These are phyloP conservation scores for Gillenia trifoliata DNA, from an alignment of 306 rosid species.

Conservation along the genomic window DNA sequence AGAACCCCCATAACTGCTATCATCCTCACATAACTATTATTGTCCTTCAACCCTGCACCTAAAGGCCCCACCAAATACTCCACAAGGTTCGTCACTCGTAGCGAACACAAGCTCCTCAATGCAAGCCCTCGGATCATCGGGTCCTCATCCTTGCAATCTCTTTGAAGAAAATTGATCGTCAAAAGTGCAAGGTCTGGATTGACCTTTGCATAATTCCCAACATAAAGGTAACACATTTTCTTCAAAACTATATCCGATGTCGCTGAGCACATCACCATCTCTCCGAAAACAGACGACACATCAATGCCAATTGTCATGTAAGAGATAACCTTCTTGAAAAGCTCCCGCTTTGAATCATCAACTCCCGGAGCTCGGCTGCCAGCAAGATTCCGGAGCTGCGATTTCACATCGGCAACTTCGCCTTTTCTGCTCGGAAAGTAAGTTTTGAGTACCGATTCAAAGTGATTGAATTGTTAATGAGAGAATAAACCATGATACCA, in stretches of 20 bases:
- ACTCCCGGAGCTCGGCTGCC: constrained; percentile 98
- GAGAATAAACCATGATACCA: neutral
- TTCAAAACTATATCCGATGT: constrained; percentile 87
- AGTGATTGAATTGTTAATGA: neutral
- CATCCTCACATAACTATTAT: constrained; percentile 78
- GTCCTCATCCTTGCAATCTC: constrained; percentile 97
- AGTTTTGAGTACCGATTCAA: constrained; percentile 16
- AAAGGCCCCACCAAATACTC: constrained; percentile 98
- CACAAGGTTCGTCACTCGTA: constrained; percentile 81
- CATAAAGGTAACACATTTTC: constrained; percentile 97
- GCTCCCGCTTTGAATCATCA: constrained; percentile 95
- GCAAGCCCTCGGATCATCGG: constrained; percentile 98
- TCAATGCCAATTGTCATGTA: constrained; percentile 96
- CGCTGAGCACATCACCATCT: constrained; percentile 99
- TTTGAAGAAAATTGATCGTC: constrained; percentile 96
- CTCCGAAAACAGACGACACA: constrained; percentile 86
- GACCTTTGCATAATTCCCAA: constrained; percentile 90
- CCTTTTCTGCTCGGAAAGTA: constrained; percentile 59
- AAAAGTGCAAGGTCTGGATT: constrained; percentile 95
- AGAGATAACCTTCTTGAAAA: constrained; percentile 95
- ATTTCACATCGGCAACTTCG: constrained; percentile 89
- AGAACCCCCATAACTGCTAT: constrained; percentile 90
- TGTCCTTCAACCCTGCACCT: constrained; percentile 90
- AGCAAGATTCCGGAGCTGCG: constrained; percentile 95
- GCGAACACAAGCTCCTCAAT: constrained; percentile 88